These are phyloP conservation scores for Colletotrichum lentis DNA, from an alignment of 2,329 filamentous ascomycete species.

Conservation along the genomic window DNA sequence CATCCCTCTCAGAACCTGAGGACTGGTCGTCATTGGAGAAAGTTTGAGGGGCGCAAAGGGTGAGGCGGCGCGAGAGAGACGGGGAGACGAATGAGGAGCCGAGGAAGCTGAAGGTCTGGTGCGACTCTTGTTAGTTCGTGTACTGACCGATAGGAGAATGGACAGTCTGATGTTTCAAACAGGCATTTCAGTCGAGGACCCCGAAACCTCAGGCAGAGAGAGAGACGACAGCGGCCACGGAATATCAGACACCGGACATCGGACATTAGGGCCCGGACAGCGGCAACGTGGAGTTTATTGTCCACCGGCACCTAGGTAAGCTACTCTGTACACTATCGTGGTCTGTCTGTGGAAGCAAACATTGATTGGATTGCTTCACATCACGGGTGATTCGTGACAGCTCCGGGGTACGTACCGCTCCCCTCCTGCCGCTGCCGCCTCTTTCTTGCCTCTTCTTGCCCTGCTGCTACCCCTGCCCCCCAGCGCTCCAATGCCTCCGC, in stretches of 20 bases:
- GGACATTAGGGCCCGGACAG: neutral
- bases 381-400: neutral
- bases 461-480: neutral
- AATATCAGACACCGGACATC: slow-evolving; percentile 10
- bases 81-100: slow-evolving; percentile 21
- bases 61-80: slow-evolving; percentile 24
- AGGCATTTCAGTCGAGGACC: slow-evolving; percentile 3
- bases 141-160: slow-evolving; percentile 15
- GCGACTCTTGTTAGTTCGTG: slow-evolving; percentile 4
- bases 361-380: neutral
- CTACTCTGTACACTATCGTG: too few relatives aligned
- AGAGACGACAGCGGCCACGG: neutral
- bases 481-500: neutral
- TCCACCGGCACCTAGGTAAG: too few relatives aligned
- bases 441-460: neutral
- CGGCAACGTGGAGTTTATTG: neutral
- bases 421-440: neutral
- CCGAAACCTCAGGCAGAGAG: neutral
- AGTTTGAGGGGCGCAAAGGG: slow-evolving; percentile 14
- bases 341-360: neutral
- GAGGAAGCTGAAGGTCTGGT: slow-evolving; percentile 25
- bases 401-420: neutral
- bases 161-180: slow-evolving; percentile 22
- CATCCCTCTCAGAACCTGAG: neutral
- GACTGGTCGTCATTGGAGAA: neutral